Evolutionary conservation across 208 protist species (phyloP).

Genomic region (Acanthamoeba triangularis): DNA sequence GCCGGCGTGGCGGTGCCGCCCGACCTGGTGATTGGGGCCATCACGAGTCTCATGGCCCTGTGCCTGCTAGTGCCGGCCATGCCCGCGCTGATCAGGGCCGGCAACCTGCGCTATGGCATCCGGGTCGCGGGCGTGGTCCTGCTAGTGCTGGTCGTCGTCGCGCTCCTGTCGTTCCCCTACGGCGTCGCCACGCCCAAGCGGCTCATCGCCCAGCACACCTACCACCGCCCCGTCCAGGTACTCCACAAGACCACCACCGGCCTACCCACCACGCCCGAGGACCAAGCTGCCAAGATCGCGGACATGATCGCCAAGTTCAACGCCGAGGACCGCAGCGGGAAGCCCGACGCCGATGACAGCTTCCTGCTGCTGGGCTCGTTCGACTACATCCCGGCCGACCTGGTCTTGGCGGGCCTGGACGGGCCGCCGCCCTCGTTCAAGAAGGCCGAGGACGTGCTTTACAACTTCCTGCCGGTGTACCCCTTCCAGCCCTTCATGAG

Average conservation of each 20-base stretch:
- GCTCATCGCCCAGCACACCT: slow-evolving; percentile 57
- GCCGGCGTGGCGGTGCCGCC: slow-evolving; percentile 31
- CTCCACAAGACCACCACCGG: neutral
- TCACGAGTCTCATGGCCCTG: slow-evolving; percentile 7
- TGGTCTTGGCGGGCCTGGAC: neutral
- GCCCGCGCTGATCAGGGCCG: neutral
- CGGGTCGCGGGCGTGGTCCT: neutral
- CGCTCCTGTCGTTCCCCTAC: slow-evolving; percentile 56
- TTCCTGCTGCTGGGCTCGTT: slow-evolving; percentile 29
- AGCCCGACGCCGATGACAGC: slow-evolving; percentile 52
- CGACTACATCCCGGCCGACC: slow-evolving; percentile 12
- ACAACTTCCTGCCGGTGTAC: slow-evolving; percentile 58
- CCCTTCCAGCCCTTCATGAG: slow-evolving; percentile 68
- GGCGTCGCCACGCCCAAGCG: slow-evolving; percentile 33
- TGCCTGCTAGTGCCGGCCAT: neutral
- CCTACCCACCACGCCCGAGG: neutral
- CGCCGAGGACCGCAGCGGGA: slow-evolving; percentile 33
- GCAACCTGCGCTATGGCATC: slow-evolving; percentile 32
- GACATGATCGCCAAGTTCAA: neutral
- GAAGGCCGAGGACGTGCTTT: slow-evolving; percentile 45
- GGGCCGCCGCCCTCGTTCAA: neutral
- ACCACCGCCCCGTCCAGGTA: slow-evolving; percentile 2
- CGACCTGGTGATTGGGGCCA: slow-evolving; percentile 43
- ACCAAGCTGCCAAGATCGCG: neutral
- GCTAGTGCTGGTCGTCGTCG: neutral